These are phyloP conservation scores for Aspergillus alliaceus DNA, from an alignment of 2,329 filamentous ascomycete species.

Conservation along the genomic window DNA sequence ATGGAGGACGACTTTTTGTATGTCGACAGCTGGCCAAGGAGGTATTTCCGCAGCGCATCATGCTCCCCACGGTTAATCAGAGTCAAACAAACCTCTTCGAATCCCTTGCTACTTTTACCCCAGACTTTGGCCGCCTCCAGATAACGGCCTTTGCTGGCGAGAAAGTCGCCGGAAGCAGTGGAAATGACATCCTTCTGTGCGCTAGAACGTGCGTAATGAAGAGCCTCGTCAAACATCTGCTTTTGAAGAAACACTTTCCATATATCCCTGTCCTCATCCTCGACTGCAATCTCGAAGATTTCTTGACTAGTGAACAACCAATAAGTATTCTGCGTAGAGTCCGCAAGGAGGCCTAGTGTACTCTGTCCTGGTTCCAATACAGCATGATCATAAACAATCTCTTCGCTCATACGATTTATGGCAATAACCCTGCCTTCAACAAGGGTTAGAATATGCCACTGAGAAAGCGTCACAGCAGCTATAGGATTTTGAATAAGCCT, in stretches of 20 bases:
- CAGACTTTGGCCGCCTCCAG: slow-evolving; percentile 85
- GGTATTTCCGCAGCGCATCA: slow-evolving; percentile 86
- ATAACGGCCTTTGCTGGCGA: slow-evolving; percentile 79
- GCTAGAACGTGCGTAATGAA: slow-evolving; percentile 77
- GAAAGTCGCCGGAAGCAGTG: slow-evolving; percentile 84
- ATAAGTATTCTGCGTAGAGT: slow-evolving; percentile 93
- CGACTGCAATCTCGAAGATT: slow-evolving; percentile 90
- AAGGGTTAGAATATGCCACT: slow-evolving; percentile 87
- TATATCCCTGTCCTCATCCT: slow-evolving; percentile 85
- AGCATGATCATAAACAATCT: slow-evolving; percentile 81
- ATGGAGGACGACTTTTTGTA: slow-evolving; percentile 83
- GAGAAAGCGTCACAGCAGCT: slow-evolving; percentile 78
- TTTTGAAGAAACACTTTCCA: slow-evolving; percentile 91
- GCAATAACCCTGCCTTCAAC: slow-evolving; percentile 81
- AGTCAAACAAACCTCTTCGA: slow-evolving; percentile 89
- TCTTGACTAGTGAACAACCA: slow-evolving; percentile 92
- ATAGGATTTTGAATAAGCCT: slow-evolving; percentile 70
- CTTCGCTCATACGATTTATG: slow-evolving; percentile 82
- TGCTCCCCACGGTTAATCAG: slow-evolving; percentile 89
- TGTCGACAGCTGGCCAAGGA: slow-evolving; percentile 77
- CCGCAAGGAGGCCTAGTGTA: slow-evolving; percentile 80
- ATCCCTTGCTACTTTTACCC: slow-evolving; percentile 92
- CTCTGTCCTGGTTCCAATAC: slow-evolving; percentile 78
- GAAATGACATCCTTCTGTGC: slow-evolving; percentile 88
- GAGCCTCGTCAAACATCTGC: slow-evolving; percentile 83